These are phyloP conservation scores for Amylostereum areolatum DNA, from an alignment of 1,284 basidiomycete species.

Conservation along the genomic window DNA sequence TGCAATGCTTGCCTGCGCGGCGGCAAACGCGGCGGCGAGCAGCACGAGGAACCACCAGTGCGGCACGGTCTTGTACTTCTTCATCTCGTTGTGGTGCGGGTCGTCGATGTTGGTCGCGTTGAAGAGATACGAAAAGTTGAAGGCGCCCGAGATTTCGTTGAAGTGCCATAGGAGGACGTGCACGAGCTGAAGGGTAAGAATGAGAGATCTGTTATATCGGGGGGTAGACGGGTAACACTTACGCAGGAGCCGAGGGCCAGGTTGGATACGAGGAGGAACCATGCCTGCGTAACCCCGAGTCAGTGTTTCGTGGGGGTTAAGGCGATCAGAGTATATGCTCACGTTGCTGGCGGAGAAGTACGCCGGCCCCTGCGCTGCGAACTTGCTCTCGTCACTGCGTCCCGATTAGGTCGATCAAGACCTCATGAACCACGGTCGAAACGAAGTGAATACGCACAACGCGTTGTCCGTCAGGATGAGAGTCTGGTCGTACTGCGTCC, in stretches of 20 bases:
- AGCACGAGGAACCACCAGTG: slow-evolving; percentile 51
- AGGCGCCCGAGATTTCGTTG: slow-evolving; percentile 35
- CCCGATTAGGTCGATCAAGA: background rate
- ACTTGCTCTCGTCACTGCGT: slow-evolving; percentile 18
- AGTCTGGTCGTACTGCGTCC: slow-evolving; percentile 32
- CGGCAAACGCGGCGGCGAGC: slow-evolving; percentile 35
- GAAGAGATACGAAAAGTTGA: slow-evolving; percentile 28
- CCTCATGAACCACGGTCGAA: no score
- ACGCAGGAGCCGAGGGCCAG: slow-evolving; percentile 19
- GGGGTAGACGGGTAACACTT: slow-evolving; percentile 9
- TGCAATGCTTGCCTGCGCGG: slow-evolving; percentile 32
- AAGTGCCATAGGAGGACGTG: slow-evolving; percentile 49
- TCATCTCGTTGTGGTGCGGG: slow-evolving; percentile 47
- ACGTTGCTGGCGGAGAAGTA: slow-evolving; percentile 20
- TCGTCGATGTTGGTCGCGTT: slow-evolving; percentile 25
- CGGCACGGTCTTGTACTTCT: slow-evolving; percentile 48
- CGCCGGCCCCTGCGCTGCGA: slow-evolving; percentile 16
- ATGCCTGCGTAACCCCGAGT: slow-evolving; percentile 6
- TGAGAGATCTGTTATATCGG: slow-evolving; percentile 16
- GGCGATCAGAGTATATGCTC: no score
- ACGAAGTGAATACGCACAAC: slow-evolving; percentile 16
- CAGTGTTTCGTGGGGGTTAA: no score
- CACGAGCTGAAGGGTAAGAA: slow-evolving; percentile 18
- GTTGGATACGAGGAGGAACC: slow-evolving; percentile 19
- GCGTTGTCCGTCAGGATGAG: slow-evolving; percentile 30